Evolutionary conservation across 2,329 filamentous ascomycete species (phyloP).

Genomic region (Penicillium sp.): DNA sequence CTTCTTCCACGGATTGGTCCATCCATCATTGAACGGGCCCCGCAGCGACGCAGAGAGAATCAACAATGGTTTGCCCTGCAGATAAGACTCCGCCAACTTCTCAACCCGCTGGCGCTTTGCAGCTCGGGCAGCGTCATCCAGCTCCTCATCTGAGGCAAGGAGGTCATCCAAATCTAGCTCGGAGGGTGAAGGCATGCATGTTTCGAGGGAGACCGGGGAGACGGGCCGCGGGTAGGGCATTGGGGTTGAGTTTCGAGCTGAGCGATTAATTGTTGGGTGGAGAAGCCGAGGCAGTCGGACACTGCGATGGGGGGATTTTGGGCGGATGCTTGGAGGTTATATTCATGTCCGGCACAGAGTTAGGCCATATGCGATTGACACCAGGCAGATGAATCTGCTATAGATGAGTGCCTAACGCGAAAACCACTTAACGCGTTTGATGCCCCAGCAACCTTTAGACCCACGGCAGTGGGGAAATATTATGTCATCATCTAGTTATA

Average conservation of each 20-base stretch:
- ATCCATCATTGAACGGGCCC: slow-evolving; percentile 46
- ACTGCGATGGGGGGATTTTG: slow-evolving; percentile 22
- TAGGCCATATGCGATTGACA: not conserved
- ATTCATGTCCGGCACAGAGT: slow-evolving; percentile 14
- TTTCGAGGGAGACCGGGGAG: slow-evolving; percentile 39
- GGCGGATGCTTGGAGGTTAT: not conserved
- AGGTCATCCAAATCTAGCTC: slow-evolving; percentile 29
- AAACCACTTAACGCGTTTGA: slow-evolving; percentile 13
- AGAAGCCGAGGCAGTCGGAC: slow-evolving; percentile 19
- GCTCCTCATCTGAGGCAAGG: slow-evolving; percentile 41
- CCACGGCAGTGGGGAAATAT: slow-evolving; percentile 6
- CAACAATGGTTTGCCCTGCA: slow-evolving; percentile 43
- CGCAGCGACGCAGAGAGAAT: slow-evolving; percentile 47
- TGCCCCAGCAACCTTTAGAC: not conserved
- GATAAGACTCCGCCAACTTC: slow-evolving; percentile 41
- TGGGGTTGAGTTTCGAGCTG: slow-evolving; percentile 15
- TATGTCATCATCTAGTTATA: slow-evolving; percentile 8
- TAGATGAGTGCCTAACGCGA: slow-evolving; percentile 1
- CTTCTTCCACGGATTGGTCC: slow-evolving; percentile 49
- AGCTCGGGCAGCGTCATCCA: slow-evolving; percentile 31
- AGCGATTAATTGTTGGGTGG: not conserved
- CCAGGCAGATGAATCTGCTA: not conserved
- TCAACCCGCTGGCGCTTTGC: slow-evolving; percentile 46
- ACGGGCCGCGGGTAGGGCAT: slow-evolving; percentile 35
- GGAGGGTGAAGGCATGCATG: slow-evolving; percentile 23